Base-by-base conservation (phyloP, 805 yeast genomes). In the Jamesozyma hellenica region DNA sequence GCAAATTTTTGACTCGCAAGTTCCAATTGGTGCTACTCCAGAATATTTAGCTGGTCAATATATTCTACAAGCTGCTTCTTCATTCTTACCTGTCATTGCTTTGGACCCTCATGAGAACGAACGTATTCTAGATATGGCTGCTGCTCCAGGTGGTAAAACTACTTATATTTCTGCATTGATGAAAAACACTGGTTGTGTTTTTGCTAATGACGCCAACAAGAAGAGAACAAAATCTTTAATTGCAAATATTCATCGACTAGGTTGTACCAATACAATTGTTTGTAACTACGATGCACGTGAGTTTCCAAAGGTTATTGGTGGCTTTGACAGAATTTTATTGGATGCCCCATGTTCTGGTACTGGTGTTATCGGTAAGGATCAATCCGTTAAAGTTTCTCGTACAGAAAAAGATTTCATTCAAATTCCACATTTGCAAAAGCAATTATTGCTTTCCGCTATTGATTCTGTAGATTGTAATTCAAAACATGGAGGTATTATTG, bases 311-410 rank as follows among this genome's bases (percentile, higher is more conserved):
- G 96, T 92, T 28, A 86, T 92, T 60, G 98, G 98, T 51, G 99
- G 99, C 0, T 92, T 92, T 53, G 97, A 92, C 62, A 77, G 98
- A 64, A 79, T 92, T 30, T 67, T 92, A 48, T 70, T 92, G 51
- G 99, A 92, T 71, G 98, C 99, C 27, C 99, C 99, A 49, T 92
- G 99, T 67, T 87, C 98, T 6, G 99, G 99, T 68, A 90, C 98
- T 3, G 99, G 99, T 66, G 98, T 92, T 51, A 92, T 92, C 58
- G 92, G 95, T 44, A 92, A 92, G 67, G 98, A 92, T 67, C 94
- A 86, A 58, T 79, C 85, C 39, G 97, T 92, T 46, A 92, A 92
- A 65, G 80, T 83, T 12, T 80, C 82, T 47, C 81, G 97, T 70
- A 87, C 95, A 16, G 96, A 87, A 59, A 87, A 87, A 64, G 99